These are phyloP conservation scores for Kwoniella sp. DNA, from an alignment of 768 basidiomycete genomes.

Conservation along the genomic window DNA sequence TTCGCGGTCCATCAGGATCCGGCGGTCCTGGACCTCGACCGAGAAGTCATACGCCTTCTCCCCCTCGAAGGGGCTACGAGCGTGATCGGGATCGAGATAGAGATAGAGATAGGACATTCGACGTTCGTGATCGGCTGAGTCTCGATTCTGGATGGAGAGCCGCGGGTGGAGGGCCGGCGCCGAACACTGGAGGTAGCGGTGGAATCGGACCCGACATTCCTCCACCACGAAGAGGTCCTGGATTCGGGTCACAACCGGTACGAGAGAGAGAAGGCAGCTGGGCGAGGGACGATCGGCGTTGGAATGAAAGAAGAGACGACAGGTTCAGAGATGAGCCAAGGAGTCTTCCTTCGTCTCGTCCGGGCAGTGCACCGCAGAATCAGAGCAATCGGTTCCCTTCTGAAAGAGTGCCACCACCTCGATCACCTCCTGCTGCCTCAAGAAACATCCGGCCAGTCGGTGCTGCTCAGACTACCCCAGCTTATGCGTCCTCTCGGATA, in stretches of 20 bases:
- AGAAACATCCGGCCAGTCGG: conserved; percentile 2
- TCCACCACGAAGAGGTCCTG: conserved; percentile 5
- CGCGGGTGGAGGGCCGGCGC: not conserved
- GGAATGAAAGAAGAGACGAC: conserved; percentile 12
- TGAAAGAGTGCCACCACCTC: conserved; percentile 13
- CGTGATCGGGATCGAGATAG: conserved; percentile 24
- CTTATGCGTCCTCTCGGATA: conserved; percentile 11
- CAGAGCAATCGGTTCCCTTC: not conserved
- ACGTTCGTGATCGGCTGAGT: conserved; percentile 22
- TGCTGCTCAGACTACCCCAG: conserved; percentile 20
- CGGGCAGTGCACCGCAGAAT: not conserved
- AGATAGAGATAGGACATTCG: conserved; percentile 23
- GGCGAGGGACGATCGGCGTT: conserved; percentile 24
- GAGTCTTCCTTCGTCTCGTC: not conserved
- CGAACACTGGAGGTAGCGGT: not conserved
- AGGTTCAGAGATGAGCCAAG: conserved; percentile 19
- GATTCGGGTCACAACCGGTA: conserved; percentile 2
- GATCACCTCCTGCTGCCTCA: conserved; percentile 16
- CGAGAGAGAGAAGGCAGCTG: conserved; percentile 18
- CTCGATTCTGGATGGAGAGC: conserved; percentile 14
- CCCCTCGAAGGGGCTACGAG: conserved; percentile 24
- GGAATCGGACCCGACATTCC: not conserved
- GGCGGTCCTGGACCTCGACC: conserved; percentile 16
- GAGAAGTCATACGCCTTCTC: conserved; percentile 35
- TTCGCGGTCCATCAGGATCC: not conserved